Base-by-base conservation (phyloP, 2,329 filamentous ascomycete genomes). In the Pyrenochaeta sp. region DNA sequence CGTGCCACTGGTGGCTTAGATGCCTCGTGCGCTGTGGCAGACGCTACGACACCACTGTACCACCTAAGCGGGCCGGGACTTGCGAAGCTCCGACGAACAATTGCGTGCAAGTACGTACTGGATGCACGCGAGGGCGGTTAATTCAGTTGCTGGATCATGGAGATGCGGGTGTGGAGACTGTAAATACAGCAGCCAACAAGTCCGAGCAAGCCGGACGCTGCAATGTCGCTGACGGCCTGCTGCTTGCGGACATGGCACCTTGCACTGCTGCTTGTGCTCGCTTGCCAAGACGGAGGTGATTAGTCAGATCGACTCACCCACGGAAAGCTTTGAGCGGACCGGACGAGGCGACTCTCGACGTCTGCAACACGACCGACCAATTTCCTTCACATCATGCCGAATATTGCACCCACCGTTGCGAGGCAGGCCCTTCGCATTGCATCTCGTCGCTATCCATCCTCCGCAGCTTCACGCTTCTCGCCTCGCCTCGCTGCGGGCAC, bases 401-500 rank as follows among this genome's bases (percentile, higher is more conserved):
- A 77, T 59, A 70, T 81, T 50, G 85, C 89, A 79, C 88, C 90
- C 59, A 84, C 85, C 73, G 86, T 88, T 71, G 82, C 92, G 79
- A 89, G 91, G 82, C 91, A 93, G 84, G 90, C 90, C 68, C 88
- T 91, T 56, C 81, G 84, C 67, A 80, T 82, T 72, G 86, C 83
- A 67, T 79, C 82, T 59, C 81, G 85, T 62, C 81, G 83, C 36
- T 76, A 84, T 42, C 78, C 82, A 12, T 73, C 77, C 1, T 71
- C 75, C 54, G 67, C 74, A 50, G 77, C 81, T 54, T 71, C 80
- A 56, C 76, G 77, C 67, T 71, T 76, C 58, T 66, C 78, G 51
- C 71, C 79, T 61, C 77, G 79, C 72, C 71, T 77, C 66, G 71
- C 78, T 66, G 66, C 62, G 57, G 59, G 61, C 54, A 69, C 78